Evolutionary conservation across 306 rosid species (phyloP), one percentile per base, ranked within the genome.

Genomic region (Hippophae gyantsensis): DNA sequence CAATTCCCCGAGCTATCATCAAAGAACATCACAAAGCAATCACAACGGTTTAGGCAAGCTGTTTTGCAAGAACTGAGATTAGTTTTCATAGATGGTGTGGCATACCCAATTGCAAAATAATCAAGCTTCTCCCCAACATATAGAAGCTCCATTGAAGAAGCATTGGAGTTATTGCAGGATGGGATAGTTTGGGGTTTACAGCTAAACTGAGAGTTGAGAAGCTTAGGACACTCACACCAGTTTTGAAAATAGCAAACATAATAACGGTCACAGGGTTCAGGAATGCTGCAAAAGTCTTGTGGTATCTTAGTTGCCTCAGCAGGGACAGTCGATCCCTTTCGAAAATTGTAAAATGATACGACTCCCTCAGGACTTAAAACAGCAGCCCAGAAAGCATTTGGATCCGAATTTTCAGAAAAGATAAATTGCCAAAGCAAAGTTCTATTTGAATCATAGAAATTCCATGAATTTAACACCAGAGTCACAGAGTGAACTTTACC

Each of bases 21-120:
- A 64, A 85, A 92, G 86, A 92, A 92, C 82, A 88, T 3, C 0
- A 84, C 96, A 48, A 84, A 85, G 63, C 96, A 92, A 0, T 89
- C 76, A 66, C 99, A 88, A 68, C 84, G 80, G 32, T 73, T 76
- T 8, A 51, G 47, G 74, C 96, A 88, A 42, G 85, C 76, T 1
- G 69, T 53, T 57, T 82, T 78, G 81, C 96, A 92, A 26, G 87
- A 71, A 12, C 64, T 60, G 60, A 86, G 48, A 69, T 87, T 79
- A 1, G 80, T 80, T 50, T 65, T 85, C 5, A 80, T 76, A 70
- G 82, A 72, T 10, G 89, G 87, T 38, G 81, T 44, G 64, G 85
- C 66, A 41, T 69, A 85, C 48, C 46, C 79, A 25, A 92, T 83
- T 0, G 96, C 95, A 65, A 92, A 83, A 74, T 92, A 92, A 25